Percentiles rank a stretch among this genome's conserved stretches.
These are phyloP conservation scores for Calonectria pseudoreteaudii DNA, from an alignment of 2,329 filamentous ascomycete genomes.

Conservation along the genomic window DNA sequence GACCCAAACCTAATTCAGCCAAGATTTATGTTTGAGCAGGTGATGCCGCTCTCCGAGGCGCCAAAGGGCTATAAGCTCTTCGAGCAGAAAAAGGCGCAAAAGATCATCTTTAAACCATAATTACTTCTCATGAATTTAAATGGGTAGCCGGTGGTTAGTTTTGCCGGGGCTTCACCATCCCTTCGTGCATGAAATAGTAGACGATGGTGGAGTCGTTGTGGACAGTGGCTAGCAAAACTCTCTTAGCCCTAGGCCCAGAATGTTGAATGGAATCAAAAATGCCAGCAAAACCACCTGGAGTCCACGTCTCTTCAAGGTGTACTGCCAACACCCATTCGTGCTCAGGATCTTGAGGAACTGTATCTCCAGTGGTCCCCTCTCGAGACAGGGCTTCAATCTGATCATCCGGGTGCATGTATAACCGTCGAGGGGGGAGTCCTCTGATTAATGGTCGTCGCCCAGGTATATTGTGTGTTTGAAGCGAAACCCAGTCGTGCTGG, in stretches of 20 bases:
- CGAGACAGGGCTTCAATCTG: conserved; percentile 78
- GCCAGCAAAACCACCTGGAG: conserved; percentile 71
- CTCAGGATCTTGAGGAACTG: conserved; percentile 64
- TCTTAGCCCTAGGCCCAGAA: conserved; percentile 67
- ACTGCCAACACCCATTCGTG: conserved; percentile 83
- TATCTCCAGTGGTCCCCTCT: conserved; percentile 61
- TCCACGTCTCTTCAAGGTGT: conserved; percentile 80
- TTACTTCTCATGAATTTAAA: background rate
- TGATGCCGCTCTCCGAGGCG: conserved; percentile 77
- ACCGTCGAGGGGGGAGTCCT: conserved; percentile 77
- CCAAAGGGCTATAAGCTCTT: conserved; percentile 78
- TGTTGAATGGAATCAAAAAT: conserved; percentile 75
- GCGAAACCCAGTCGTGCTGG: conserved; percentile 79
- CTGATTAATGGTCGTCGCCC: conserved; percentile 72
- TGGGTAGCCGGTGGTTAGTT: conserved; percentile 65
- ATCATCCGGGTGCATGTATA: conserved; percentile 86
- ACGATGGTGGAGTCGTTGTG: conserved; percentile 86
- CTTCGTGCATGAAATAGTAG: conserved; percentile 88
- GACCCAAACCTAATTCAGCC: conserved; percentile 17
- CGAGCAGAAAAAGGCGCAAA: conserved; percentile 78
- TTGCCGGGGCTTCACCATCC: conserved; percentile 87
- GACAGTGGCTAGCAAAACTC: conserved; percentile 78
- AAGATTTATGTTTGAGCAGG: conserved; percentile 82
- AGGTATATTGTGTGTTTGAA: conserved; percentile 65
- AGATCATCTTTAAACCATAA: conserved; percentile 74